phyloP scores from a whole-genome alignment of 176 grass and related monocot species.

The Eleusine coracana region DNA sequence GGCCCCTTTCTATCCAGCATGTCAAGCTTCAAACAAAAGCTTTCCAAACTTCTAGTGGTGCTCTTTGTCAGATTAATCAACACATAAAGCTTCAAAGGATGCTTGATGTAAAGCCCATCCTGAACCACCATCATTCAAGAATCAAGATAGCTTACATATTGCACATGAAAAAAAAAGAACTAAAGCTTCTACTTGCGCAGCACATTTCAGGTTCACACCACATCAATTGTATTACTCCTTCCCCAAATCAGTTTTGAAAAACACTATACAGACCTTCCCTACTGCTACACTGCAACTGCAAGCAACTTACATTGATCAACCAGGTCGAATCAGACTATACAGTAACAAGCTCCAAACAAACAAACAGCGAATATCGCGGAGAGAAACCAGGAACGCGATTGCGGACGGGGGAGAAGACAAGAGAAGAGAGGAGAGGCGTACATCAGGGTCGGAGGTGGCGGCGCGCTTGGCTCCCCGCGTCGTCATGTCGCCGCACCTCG shows the following conservation, averaged over 20 bases:
- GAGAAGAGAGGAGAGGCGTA: constrained; percentile 22
- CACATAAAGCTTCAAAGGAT: not conserved
- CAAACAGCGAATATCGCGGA: not conserved
- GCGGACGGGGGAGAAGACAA: not conserved
- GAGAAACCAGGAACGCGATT: not conserved
- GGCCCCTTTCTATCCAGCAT: not conserved
- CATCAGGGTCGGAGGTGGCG: constrained; percentile 42
- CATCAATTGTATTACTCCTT: not conserved
- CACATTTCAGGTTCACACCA: not conserved
- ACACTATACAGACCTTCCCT: not conserved
- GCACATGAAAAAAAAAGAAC: not conserved
- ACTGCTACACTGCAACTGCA: not conserved
- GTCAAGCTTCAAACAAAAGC: not conserved
- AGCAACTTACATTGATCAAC: not conserved
- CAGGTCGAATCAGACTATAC: not conserved
- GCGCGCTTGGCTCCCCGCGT: constrained; percentile 65
- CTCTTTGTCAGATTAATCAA: not conserved
- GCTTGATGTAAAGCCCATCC: not conserved
- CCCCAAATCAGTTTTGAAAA: not conserved
- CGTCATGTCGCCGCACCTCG: constrained; percentile 19
- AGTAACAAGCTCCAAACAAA: not conserved
- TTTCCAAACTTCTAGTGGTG: not conserved
- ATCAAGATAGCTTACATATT: not conserved
- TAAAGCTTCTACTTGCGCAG: not conserved
- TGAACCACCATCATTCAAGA: not conserved